These are phyloP conservation scores for Podospora sp. DNA, from an alignment of 495 filamentous ascomycete species.

Conservation along the genomic window DNA sequence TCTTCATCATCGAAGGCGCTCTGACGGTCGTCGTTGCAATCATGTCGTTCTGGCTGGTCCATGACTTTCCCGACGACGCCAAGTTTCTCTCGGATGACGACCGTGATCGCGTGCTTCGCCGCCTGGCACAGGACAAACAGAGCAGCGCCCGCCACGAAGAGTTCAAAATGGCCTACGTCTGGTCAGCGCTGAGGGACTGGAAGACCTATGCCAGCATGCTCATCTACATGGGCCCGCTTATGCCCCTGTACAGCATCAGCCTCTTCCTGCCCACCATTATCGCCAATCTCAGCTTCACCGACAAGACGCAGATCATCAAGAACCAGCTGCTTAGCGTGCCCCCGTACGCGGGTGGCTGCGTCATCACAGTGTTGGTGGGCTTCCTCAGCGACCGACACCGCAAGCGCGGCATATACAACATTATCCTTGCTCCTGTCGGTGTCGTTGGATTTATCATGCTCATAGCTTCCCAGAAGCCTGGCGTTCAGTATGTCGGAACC, in stretches of 20 bases:
- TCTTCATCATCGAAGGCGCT: slow-evolving; percentile 69
- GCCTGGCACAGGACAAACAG: slow-evolving; percentile 72
- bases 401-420: slow-evolving; percentile 78
- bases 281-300: slow-evolving; percentile 63
- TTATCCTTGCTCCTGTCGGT: slow-evolving; percentile 65
- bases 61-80: slow-evolving; percentile 41
- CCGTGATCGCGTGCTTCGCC: slow-evolving; percentile 66
- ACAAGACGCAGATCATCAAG: slow-evolving; percentile 53
- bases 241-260: slow-evolving; percentile 78
- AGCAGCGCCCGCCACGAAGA: slow-evolving; percentile 72
- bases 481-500: slow-evolving; percentile 71
- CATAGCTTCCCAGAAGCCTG: slow-evolving; percentile 56
- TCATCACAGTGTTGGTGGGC: slow-evolving; percentile 72
- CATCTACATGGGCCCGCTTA: slow-evolving; percentile 69
- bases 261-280: slow-evolving; percentile 86
- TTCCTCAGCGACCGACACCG: slow-evolving; percentile 73
- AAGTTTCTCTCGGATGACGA: slow-evolving; percentile 70
- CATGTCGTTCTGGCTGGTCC: slow-evolving; percentile 40
- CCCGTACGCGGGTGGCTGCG: slow-evolving; percentile 73
- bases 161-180: slow-evolving; percentile 73
- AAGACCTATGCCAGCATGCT: slow-evolving; percentile 74
- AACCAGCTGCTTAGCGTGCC: slow-evolving; percentile 81
- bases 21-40: slow-evolving; percentile 48
- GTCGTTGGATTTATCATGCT: slow-evolving; percentile 77
- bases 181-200: slow-evolving; percentile 75